A percentile compares a stretch with the other conserved stretches of the same genome.
phyloP scores from a whole-genome alignment of 345 rosid genomes.

The Gossypium sturtianum region DNA sequence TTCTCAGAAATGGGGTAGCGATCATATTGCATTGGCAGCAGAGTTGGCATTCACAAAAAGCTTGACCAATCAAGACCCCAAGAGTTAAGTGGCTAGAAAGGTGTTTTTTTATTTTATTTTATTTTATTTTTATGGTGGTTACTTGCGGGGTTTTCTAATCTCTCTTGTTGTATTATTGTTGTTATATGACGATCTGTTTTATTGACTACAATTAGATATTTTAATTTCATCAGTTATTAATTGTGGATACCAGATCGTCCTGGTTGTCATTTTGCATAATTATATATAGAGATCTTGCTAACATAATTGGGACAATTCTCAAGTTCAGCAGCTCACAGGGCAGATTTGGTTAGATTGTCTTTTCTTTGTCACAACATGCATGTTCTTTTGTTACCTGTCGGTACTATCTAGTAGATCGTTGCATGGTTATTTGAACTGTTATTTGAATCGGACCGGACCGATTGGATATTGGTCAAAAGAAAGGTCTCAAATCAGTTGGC shows the following conservation, averaged over 20 bases:
- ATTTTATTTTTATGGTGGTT: too few relatives aligned
- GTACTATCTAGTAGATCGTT: not conserved
- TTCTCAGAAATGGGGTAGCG: conserved; percentile 95
- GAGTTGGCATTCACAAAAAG: conserved; percentile 54
- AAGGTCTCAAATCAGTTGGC: too few relatives aligned
- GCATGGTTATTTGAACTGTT: too few relatives aligned
- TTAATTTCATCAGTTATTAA: too few relatives aligned
- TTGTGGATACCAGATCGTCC: too few relatives aligned
- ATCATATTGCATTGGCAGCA: conserved; percentile 85
- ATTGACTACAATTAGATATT: too few relatives aligned
- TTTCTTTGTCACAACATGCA: not conserved
- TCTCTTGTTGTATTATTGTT: too few relatives aligned
- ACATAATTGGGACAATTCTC: not conserved
- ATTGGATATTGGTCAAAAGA: too few relatives aligned
- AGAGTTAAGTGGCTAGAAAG: conserved; percentile 5
- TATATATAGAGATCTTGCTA: not conserved
- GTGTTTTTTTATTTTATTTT: not conserved
- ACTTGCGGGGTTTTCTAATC: too few relatives aligned
- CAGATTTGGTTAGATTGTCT: not conserved
- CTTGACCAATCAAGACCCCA: conserved; percentile 6
- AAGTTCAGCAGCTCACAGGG: not conserved
- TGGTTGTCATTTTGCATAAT: too few relatives aligned
- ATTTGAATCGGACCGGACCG: fast-evolving
- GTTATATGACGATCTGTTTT: too few relatives aligned
- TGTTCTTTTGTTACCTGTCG: not conserved